Base-by-base conservation (phyloP, 306 rosid species). In the Oemleria cerasiformis region DNA sequence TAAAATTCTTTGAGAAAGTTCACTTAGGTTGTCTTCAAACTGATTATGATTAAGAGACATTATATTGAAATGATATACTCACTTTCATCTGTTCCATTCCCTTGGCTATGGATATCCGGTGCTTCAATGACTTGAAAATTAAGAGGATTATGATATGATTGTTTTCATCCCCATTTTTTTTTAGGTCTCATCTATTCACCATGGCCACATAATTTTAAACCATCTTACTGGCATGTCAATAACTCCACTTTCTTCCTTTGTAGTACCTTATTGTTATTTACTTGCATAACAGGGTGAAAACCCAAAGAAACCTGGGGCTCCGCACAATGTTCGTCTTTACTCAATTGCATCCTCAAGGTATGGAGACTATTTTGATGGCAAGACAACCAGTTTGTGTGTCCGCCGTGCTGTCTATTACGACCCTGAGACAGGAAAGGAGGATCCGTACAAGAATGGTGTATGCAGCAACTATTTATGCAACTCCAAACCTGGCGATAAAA, bases 401-500 rank as follows among this genome's bases (percentile, higher is more conserved):
- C 96, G 99, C 5, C 97, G 97, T 72, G 97, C 99, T 76, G 88
- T 94, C 74, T 94, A 89, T 78, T 87, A 91, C 78, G 95, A 94
- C 78, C 92, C 92, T 6, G 95, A 87, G 73, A 94, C 97, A 14
- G 92, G 99, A 71, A 89, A 87, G 73, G 99, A 94, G 85, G 97
- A 91, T 80, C 92, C 92, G 58, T 86, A 90, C 53, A 94, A 89
- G 84, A 83, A 48, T 72, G 99, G 97, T n/a, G 62, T 87, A n/a
- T 91, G 99, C 79, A 94, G 97, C 84, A 94, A 94, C 44, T 94
- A 70, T 73, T 77, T 94, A 78, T 94, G 99, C 73, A 51, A 88
- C 86, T 86, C 96, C 57, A 89, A 91, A 79, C 92, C 99, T 7
- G 99, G 99, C 78, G 99, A 94, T 83, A 87, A 91, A 80, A 64